A percentile compares a stretch with the other conserved stretches of the same genome.
phyloP scores from a whole-genome alignment of 306 rosid genomes.

The Gillenia trifoliata region DNA sequence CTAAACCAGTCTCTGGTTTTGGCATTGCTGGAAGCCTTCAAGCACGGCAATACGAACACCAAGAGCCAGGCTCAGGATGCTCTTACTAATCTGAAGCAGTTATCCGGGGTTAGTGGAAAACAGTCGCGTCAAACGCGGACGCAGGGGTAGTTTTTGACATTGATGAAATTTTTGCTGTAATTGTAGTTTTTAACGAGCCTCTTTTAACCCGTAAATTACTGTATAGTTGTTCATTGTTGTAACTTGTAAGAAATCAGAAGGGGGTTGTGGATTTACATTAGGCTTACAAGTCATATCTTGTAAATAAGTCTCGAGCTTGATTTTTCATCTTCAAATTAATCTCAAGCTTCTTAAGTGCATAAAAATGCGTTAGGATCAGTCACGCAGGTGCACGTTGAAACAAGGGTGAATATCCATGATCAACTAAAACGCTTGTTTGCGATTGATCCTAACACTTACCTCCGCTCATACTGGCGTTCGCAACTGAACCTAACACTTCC shows the following conservation, averaged over 20 bases:
- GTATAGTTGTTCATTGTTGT: background rate
- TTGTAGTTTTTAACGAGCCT: too few species aligned
- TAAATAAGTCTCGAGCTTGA: background rate
- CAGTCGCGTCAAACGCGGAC: slow-evolving; percentile 25
- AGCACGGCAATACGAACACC: slow-evolving; percentile 41
- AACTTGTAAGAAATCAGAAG: background rate
- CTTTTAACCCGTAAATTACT: background rate
- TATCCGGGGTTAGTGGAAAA: slow-evolving; percentile 35
- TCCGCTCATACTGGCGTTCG: too few species aligned
- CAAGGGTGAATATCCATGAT: too few species aligned
- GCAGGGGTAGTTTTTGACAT: slow-evolving; percentile 2
- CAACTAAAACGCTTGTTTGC: rapidly evolving
- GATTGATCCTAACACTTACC: too few species aligned
- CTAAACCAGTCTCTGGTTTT: slow-evolving; percentile 46
- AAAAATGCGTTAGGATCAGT: too few species aligned
- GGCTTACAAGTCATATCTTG: too few species aligned
- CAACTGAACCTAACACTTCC: too few species aligned
- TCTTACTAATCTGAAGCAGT: slow-evolving; percentile 43
- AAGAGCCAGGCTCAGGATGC: slow-evolving; percentile 45
- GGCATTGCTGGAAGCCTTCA: slow-evolving; percentile 52
- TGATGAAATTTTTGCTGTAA: too few species aligned
- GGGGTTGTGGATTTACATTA: background rate
- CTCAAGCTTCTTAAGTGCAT: too few species aligned
- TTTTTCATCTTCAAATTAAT: background rate
- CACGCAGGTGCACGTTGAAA: too few species aligned